These are phyloP conservation scores for Fraxinus angustifolia DNA, from an alignment of 305 asterid genomes.

Conservation along the genomic window DNA sequence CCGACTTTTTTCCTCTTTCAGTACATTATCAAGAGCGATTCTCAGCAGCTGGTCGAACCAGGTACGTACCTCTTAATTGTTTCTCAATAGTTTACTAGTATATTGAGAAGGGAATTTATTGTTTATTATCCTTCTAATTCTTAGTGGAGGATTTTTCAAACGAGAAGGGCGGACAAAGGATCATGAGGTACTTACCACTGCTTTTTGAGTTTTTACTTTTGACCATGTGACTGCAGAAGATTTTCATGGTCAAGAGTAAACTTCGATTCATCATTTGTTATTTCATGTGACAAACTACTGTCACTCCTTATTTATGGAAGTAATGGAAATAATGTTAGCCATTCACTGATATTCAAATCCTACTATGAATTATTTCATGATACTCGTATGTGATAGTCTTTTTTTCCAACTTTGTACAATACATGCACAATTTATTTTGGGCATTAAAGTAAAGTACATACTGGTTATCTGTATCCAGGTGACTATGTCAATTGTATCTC, in stretches of 20 bases:
- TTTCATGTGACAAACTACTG: constrained; percentile 17
- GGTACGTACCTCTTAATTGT: constrained; percentile 32
- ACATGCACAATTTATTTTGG: not conserved
- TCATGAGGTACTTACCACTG: constrained; percentile 66
- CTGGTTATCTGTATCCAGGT: not conserved
- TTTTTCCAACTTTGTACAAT: not conserved
- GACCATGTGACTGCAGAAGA: constrained; percentile 13
- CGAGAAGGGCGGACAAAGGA: constrained; percentile 95
- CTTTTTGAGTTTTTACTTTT: constrained; percentile 16
- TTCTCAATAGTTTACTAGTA: constrained; percentile 1
- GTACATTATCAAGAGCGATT: constrained; percentile 94
- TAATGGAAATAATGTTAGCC: not conserved
- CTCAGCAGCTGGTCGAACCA: constrained; percentile 96
- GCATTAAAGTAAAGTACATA: not conserved
- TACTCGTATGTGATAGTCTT: not conserved
- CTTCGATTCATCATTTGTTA: constrained; percentile 3
- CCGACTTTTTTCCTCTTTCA: constrained; percentile 90
- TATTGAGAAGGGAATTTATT: constrained; percentile 21
- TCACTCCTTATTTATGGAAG: not conserved
- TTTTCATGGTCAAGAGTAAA: constrained; percentile 18
- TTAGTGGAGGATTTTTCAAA: constrained; percentile 95
- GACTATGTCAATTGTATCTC: not conserved
- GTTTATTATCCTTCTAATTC: constrained; percentile 25
- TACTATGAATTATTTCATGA: not conserved
- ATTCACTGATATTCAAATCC: not conserved